Base-by-base conservation (phyloP, 73 alveolate genomes). In the Paramecium biaurelia region DNA sequence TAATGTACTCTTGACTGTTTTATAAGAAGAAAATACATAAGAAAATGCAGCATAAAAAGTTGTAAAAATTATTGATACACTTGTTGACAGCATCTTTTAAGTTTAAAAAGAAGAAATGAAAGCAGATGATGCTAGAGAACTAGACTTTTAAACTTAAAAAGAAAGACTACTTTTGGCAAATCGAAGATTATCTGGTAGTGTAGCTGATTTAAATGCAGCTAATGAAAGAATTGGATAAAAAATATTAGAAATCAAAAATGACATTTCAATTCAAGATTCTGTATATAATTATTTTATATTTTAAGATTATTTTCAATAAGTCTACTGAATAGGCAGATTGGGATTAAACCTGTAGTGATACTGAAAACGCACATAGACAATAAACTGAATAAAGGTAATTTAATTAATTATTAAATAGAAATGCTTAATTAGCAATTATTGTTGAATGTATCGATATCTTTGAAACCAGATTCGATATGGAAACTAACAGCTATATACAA, bases 51-150 rank as follows among this genome's bases (percentile, higher is more conserved):
- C 37, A 32, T 28, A 74, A 21, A 74, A 74, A 18, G 87, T 74
- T 14, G 34, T 74, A 4, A 21, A 28, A 32, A 74, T 74, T 12
- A 74, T 74, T 20, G 87, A 74, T 35, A 74, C 56, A 9, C 47
- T 74, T 21, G 87, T 74, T 74, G 87, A 74, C 10, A 74, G 87
- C 67, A 74, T 74, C 21, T 74, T 74, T 34, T 15, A 74, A 34
- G 87, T 74, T 12, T 37, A 74, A 43, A 74, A 74, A 20, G 87
- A 74, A 74, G 87, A 74, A 74, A 32, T 74, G 67, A 74, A 37
- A 74, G 57, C 57, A 32, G 87, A 74, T 74, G 87, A 74, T 74
- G 87, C 67, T 20, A 74, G 87, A 74, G 87, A 74, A 74, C 12
- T 21, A 32, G 87, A 74, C 28, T 74, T 74, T 35, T 38, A n/a